A percentile compares a stretch with the other conserved stretches of the same genome.
phyloP scores from a whole-genome alignment of 805 yeast genomes.

The Kodamaea kaohsiungensis region DNA sequence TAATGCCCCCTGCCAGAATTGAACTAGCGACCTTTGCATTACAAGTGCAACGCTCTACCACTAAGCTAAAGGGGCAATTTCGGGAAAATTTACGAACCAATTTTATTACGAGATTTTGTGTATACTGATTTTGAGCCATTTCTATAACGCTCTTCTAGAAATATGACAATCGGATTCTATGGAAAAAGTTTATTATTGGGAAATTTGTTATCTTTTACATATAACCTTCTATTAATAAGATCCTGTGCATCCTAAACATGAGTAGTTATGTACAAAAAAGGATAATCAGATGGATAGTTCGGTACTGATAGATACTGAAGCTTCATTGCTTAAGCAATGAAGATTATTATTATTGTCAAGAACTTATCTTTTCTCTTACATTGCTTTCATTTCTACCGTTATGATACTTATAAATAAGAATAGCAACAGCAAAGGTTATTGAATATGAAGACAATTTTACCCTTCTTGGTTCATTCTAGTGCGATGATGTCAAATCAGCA shows the following conservation, averaged over 20 bases:
- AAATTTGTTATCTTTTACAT: too few species aligned
- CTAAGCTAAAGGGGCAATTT: conserved; percentile 91
- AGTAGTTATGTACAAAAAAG: neutral
- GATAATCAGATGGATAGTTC: neutral
- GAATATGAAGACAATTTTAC: neutral
- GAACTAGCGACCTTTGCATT: conserved; percentile 62
- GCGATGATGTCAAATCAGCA: too few species aligned
- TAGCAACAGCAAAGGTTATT: neutral
- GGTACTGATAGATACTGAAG: neutral
- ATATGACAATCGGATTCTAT: too few species aligned
- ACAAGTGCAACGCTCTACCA: conserved; percentile 99
- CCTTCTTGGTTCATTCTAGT: too few species aligned
- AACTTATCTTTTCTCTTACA: too few species aligned
- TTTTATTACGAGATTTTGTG: neutral
- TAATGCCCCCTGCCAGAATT: conserved; percentile 38
- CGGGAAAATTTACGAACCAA: neutral
- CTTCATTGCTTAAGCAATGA: neutral
- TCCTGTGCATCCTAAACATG: neutral
- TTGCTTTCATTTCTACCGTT: neutral
- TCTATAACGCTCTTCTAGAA: neutral
- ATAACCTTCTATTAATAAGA: neutral
- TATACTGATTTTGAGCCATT: neutral
- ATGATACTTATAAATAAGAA: neutral
- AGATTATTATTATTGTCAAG: neutral
- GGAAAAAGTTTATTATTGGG: too few species aligned